These are phyloP conservation scores for Megacollybia marginata DNA, from an alignment of 768 basidiomycete species.

Conservation along the genomic window DNA sequence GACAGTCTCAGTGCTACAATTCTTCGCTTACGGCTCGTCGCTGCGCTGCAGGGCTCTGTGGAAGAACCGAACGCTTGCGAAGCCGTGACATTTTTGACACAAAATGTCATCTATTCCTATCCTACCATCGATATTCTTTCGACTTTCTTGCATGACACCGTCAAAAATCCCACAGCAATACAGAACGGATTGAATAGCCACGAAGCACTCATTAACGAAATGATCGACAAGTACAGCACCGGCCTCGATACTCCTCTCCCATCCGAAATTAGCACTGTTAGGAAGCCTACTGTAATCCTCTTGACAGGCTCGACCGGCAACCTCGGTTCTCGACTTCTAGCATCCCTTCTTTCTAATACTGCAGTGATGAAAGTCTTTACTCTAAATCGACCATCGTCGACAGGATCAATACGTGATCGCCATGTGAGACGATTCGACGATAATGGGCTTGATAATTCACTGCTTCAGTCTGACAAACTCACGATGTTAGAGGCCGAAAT, in stretches of 20 bases:
- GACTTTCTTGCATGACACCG: conserved; percentile 10
- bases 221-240: conserved; percentile 28
- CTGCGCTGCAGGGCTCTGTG: conserved; percentile 16
- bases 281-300: conserved; percentile 12
- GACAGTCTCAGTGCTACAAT: conserved; percentile 30
- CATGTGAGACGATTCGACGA: conserved; percentile 10
- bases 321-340: conserved; percentile 27
- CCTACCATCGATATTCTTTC: conserved; percentile 24
- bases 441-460: conserved; percentile 8
- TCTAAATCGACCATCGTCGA: conserved; percentile 16
- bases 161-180: too few relatives aligned
- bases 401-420: neutral
- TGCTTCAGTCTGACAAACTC: conserved; percentile 7
- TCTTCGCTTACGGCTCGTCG: conserved; percentile 28
- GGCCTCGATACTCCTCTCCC: conserved; percentile 11
- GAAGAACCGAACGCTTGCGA: conserved; percentile 3
- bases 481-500: conserved; percentile 17
- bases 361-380: conserved; percentile 22
- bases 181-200: conserved; percentile 7
- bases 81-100: conserved; percentile 14
- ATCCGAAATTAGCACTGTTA: neutral
- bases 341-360: conserved; percentile 22
- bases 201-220: conserved; percentile 19
- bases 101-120: conserved; percentile 38
- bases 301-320: conserved; percentile 24